phyloP scores from a whole-genome alignment of 345 rosid species.

The Populus tremula region DNA sequence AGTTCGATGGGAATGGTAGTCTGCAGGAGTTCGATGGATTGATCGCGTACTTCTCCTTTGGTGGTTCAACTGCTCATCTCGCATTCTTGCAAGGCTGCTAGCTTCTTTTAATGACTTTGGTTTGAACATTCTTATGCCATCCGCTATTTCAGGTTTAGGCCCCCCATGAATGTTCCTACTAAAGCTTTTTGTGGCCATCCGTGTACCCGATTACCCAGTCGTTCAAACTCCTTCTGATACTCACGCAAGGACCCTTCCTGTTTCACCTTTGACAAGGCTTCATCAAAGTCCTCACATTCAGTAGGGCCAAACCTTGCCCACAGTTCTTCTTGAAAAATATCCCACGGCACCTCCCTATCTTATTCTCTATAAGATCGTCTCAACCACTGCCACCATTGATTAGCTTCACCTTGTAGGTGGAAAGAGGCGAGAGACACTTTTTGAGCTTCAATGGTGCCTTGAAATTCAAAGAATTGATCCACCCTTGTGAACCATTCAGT shows the following conservation, averaged over 20 bases:
- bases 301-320: too few species aligned
- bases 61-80: not conserved
- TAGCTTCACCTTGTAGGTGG: too few species aligned
- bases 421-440: too few species aligned
- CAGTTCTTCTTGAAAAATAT: too few species aligned
- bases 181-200: not conserved
- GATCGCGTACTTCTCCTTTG: not conserved
- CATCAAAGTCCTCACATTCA: too few species aligned
- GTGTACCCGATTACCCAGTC: not conserved
- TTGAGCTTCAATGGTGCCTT: too few species aligned
- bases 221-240: not conserved
- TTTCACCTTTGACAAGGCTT: too few species aligned
- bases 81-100: not conserved
- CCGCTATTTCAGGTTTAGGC: not conserved
- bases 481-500: too few species aligned
- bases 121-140: not conserved
- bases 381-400: too few species aligned
- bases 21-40: accelerated
- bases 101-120: not conserved
- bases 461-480: too few species aligned
- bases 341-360: too few species aligned
- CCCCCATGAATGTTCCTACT: not conserved
- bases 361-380: too few species aligned
- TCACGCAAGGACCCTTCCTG: not conserved
- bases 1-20: not conserved